Evolutionary conservation across 306 rosid genomes (phyloP), one percentile per base, ranked within the genome.

Genomic region (Quillaja saponaria): DNA sequence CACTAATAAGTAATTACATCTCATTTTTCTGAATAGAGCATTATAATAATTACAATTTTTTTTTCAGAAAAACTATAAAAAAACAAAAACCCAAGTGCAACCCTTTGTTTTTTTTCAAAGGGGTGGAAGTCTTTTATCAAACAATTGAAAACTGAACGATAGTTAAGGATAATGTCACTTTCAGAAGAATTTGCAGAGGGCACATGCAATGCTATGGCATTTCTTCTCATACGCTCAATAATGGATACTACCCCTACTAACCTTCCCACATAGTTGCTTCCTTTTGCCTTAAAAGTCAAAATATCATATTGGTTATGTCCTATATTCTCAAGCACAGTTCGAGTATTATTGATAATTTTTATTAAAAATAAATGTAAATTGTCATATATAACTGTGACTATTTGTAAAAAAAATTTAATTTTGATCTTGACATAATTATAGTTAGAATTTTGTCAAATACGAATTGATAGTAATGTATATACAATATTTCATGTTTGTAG

Each of bases 121-220:
- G 28, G n/a, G n/a, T n/a, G n/a, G n/a, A 42, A 49, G 58, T 44
- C 71, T 61, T 75, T 74, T 56, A 45, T 18, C 71, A 33, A 34
- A 13, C 17, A 17, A 56, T 35, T 10, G n/a, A 67, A 70, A 25
- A 55, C 55, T 70, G 47, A 44, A 61, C n/a, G n/a, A n/a, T 70
- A 62, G 58, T 3, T 6, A 34, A 45, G 60, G 48, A 35, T 61
- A 63, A 61, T 15, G 60, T 7, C 55, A 37, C 11, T 35, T 10
- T 19, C 48, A 63, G 16, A 47, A 51, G 41, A 73, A 68, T 41
- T 15, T 64, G 68, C 71, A 76, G 46, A 49, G 20, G 67, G 71
- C 61, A 71, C 75, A 67, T 80, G 73, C 61, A 46, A 19, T 51
- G 58, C 51, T 64, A 65, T 55, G 28, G 61, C 70, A 58, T 50